Evolutionary conservation across 2,329 filamentous ascomycete species (phyloP), one percentile per base, ranked within the genome.

Genomic region (Alternaria sp.): DNA sequence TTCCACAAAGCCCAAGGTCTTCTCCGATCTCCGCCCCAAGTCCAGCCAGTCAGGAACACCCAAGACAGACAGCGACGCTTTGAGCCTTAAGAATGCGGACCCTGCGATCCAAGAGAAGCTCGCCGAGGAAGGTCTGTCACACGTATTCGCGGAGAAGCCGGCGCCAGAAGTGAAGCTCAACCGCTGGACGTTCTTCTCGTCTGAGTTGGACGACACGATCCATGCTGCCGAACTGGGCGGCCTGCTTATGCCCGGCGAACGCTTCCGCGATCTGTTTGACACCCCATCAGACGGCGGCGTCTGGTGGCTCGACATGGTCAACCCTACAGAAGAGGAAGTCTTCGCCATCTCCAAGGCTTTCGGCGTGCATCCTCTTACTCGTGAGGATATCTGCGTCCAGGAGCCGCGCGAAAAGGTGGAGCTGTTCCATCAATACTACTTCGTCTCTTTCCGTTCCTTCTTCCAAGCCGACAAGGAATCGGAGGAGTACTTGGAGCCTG

Each of bases 321-420:
- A 92, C 70, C 93, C 95, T 2, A 94, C 91, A 1, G 92, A 94
- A 75, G 93, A 95, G 62, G 96, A 98, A 78, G 89, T 97, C 19
- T 89, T 90, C 46, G 90, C 90, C 28, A 90, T 99, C 66, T 97
- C 93, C 84, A 93, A 94, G 75, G 94, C 96, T 5, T 99, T 99
- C 80, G 93, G 93, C 13, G 92, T 99, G 58, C 96, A 99, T 81
- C 95, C 95, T 32, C 84, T 99, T 79, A 99, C 96, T 0, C 92
- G 95, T 43, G 96, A 99, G 81, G 96, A 99, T 84, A 97, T 99
- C 70, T 90, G 91, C 63, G 97, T 93, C 0, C 93, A 97, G 78
- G 96, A 99, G 81, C 91, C 94, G 11, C 93, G 96, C 46, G 96
- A 99, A 83, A 99, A 99, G 84, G 97, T 99, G 59, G 96, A 99